These are phyloP conservation scores for Vitis hybrid DNA, from an alignment of 177 flowering plant species.

Conservation along the genomic window DNA sequence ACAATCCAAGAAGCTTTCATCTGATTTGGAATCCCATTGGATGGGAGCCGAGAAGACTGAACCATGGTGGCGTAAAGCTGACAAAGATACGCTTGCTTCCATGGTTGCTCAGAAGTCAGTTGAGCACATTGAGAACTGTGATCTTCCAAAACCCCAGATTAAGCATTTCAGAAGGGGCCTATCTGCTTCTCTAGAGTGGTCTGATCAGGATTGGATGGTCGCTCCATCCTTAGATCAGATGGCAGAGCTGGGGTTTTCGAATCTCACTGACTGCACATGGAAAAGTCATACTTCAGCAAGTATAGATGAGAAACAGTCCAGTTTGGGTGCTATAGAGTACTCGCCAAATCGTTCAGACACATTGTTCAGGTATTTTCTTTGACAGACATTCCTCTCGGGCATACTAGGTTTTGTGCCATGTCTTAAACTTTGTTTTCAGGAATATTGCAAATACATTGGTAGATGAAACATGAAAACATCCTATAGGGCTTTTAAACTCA, in stretches of 20 bases:
- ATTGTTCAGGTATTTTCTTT: constrained; percentile 6
- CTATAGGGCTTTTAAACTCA: too few relatives aligned
- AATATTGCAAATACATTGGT: neutral
- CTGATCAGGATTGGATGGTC: neutral
- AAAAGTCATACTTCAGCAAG: neutral
- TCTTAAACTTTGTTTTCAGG: neutral
- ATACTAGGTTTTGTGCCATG: neutral
- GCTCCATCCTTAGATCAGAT: constrained; percentile 7
- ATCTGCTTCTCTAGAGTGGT: neutral
- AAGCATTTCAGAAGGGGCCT: constrained; percentile 5
- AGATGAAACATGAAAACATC: too few relatives aligned
- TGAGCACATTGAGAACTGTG: constrained; percentile 24
- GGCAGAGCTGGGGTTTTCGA: constrained; percentile 1
- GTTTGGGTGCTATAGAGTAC: neutral
- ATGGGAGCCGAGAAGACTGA: constrained; percentile 12
- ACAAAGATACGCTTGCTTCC: constrained; percentile 22
- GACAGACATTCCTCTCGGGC: too few relatives aligned
- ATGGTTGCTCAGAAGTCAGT: constrained; percentile 26
- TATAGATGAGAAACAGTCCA: too few relatives aligned
- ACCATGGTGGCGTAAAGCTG: constrained; percentile 25
- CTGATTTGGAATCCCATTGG: constrained; percentile 17
- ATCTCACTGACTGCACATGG: neutral
- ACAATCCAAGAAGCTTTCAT: constrained; percentile 11
- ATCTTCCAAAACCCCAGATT: constrained; percentile 21
- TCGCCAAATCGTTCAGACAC: neutral